Base-by-base conservation (phyloP, 352 stramenopile genomes). In the Plasmopara halstedii region DNA sequence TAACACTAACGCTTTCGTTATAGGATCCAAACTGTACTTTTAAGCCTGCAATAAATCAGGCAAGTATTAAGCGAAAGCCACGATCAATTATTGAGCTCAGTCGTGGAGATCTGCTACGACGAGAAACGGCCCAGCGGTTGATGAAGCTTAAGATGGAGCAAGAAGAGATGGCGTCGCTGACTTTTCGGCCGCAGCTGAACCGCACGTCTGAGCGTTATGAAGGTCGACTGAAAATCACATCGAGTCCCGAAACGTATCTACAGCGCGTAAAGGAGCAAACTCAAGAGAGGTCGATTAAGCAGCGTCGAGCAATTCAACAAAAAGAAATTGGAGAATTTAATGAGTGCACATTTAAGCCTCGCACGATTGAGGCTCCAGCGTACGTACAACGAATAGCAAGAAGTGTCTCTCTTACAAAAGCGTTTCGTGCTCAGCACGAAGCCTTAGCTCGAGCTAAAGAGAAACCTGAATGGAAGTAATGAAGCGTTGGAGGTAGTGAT, bases 131-230 rank as follows among this genome's bases (percentile, higher is more conserved):
- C 6, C 74, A 90, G 46, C 62, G 80, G 2, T 46, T 93, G 3
- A 88, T 91, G 77, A 90, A 91, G 52, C 58, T 93, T 19, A 85
- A 88, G 46, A 87, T 88, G 77, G 82, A 91, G 62, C 82, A 94
- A 53, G 68, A 89, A 23, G 82, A 94, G 39, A 88, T 93, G 79
- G 65, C 70, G 11, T 59, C 72, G 2, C 49, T 94, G 18, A 94
- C 82, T 6, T 94, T 94, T 46, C 70, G 72, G 3, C 82, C 82
- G 19, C 71, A 80, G 45, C 54, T 93, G 37, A 91, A 83, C 37
- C 73, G 73, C 31, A 56, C 70, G 19, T 88, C 75, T 1, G 64
- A 85, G 32, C 68, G 63, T 15, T 56, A 77, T 27, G 75, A 93
- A 60, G 73, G 82, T 19, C 66, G 73, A 26, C 71, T 94, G 41